Percentiles rank a stretch among this genome's conserved stretches.
Evolutionary conservation across 1,284 basidiomycete species (phyloP).

Genomic region (Takashimella koratensis): DNA sequence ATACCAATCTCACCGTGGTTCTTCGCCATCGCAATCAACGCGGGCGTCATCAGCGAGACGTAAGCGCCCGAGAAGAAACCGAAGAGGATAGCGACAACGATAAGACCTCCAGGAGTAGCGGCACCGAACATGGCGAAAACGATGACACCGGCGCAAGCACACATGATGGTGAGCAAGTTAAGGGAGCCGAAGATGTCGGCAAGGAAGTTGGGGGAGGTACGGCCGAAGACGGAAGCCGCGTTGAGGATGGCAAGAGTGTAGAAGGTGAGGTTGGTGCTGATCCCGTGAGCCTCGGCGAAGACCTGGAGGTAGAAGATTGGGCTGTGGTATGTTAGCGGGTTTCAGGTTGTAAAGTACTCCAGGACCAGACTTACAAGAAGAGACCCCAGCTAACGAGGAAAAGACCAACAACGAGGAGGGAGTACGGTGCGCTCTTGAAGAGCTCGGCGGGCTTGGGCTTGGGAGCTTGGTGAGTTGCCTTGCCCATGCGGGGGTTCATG

Average conservation of each 20-base stretch:
- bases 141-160: slow-evolving; percentile 12
- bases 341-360: no score
- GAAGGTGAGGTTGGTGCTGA: slow-evolving; percentile 24
- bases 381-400: slow-evolving; percentile 32
- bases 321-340: no score
- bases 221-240: slow-evolving; percentile 29
- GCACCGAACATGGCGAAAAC: slow-evolving; percentile 25
- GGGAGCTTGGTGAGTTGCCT: slow-evolving; percentile 17
- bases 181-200: slow-evolving; percentile 23
- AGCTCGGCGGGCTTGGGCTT: slow-evolving; percentile 15
- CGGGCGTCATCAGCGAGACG: slow-evolving; percentile 25
- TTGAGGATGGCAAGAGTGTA: slow-evolving; percentile 36
- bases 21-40: slow-evolving; percentile 24
- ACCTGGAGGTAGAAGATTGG: slow-evolving; percentile 35
- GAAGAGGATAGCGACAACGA: slow-evolving; percentile 41
- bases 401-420: slow-evolving; percentile 20
- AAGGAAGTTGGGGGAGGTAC: slow-evolving; percentile 21
- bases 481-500: slow-evolving; percentile 17
- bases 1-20: slow-evolving; percentile 25
- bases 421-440: slow-evolving; percentile 25
- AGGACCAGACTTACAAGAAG: no score
- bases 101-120: slow-evolving; percentile 21
- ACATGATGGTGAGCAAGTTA: slow-evolving; percentile 37
- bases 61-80: slow-evolving; percentile 34
- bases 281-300: slow-evolving; percentile 31